Base-by-base conservation (phyloP, 83 land plant species). In the Picea abies region DNA sequence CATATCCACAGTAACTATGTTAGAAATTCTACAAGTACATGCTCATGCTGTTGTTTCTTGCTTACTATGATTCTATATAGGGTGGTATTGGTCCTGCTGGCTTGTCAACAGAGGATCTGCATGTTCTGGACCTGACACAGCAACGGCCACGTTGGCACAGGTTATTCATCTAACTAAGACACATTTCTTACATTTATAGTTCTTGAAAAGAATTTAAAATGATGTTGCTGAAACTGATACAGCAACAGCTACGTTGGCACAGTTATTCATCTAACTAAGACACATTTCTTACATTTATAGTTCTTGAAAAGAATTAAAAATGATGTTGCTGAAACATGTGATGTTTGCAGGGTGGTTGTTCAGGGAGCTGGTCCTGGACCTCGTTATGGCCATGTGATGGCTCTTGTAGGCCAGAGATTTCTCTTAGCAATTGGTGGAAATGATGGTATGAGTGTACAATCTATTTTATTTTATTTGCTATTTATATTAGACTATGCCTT, bases 51-150 rank as follows among this genome's bases (percentile, higher is more conserved):
- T 23, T 37, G 63, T 67, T 6, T 88, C n/a, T 20, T 44, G 80
- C 58, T 37, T 80, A 64, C 58, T 5, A 60, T 60, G 63, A 61
- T 60, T 81, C 49, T 49, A 69, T 63, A 15, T 85, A 97, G 99
- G 99, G 99, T 85, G 99, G 99, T n/a, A 97, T 97, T 86, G 99
- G 99, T 61, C 99, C 99, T 80, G 93, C 98, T 85, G 99, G 99
- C n/a, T 86, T 97, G 71, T 97, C 98, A 79, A 87, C 96, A 11
- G 99, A 95, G 86, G 99, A 97, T 87, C 94, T 97, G 82, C 99
- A 97, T 90, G 99, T 97, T 84, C 91, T 97, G 49, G 99, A 97
- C 70, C 89, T 97, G n/a, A 95, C 98, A 80, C 96, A 91, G 78
- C 94, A 89, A 85, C 87, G 92, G 37, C 96, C 98, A 25, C 86